Conservation (phyloP, 1,284 basidiomycete species). For the Rhodotorula sp. region DNA sequence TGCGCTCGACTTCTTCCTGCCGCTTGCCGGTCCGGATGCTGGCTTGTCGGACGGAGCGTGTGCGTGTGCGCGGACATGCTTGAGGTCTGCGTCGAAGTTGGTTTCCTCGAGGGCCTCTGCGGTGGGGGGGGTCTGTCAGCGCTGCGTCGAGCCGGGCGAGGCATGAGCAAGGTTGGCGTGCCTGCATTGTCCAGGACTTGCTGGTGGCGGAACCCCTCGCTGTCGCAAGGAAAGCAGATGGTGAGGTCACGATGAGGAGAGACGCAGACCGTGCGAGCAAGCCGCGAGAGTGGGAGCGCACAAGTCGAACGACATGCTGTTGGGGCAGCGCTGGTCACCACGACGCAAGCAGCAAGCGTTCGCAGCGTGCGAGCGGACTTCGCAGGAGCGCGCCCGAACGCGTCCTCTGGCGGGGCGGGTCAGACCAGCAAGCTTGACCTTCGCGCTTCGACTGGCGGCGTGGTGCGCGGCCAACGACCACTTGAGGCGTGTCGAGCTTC, state of each 20-base stretch:
- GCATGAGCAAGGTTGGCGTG: not conserved
- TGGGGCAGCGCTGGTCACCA: not conserved
- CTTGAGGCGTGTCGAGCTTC: no score
- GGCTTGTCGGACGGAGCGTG: no score
- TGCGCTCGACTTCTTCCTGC: not conserved
- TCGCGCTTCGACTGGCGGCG: no score
- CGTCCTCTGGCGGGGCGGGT: no score
- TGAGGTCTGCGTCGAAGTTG: not conserved
- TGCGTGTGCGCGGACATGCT: no score
- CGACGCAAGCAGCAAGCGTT: not conserved
- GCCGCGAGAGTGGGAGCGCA: no score
- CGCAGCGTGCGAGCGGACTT: no score
- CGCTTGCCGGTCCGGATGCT: not conserved
- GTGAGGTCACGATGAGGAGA: not conserved
- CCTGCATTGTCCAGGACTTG: not conserved
- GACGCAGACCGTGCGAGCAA: not conserved
- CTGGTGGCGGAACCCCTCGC: not conserved
- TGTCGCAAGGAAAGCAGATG: not conserved
- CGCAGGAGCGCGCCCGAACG: no score
- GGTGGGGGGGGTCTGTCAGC: no score
- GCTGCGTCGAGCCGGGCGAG: no score
- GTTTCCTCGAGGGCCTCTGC: not conserved
- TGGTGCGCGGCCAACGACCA: no score
- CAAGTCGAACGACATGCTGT: not conserved
- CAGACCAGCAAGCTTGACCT: no score